Conservation (phyloP, 2,329 filamentous ascomycete species). For the Paecilomyces dactylethromorphus region DNA sequence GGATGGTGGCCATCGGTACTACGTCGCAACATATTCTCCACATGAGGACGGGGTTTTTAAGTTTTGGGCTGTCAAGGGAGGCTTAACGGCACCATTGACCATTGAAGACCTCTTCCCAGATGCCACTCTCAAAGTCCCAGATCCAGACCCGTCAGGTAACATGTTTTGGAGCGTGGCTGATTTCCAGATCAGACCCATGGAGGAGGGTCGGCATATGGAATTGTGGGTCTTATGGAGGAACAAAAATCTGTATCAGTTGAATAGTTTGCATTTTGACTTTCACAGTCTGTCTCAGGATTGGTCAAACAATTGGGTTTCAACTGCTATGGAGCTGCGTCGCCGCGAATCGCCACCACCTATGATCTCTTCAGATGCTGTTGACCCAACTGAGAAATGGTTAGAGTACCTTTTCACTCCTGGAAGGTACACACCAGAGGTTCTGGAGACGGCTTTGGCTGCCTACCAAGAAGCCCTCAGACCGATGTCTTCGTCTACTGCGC, state of each 20-base stretch:
- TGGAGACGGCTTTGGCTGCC: constrained; percentile 76
- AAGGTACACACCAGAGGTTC: constrained; percentile 68
- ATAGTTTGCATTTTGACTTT: constrained; percentile 66
- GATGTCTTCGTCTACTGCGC: constrained; percentile 32
- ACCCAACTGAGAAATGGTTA: constrained; percentile 79
- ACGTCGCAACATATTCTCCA: constrained; percentile 78
- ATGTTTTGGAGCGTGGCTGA: constrained; percentile 76
- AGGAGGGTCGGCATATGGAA: constrained; percentile 50
- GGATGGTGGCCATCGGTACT: constrained; percentile 45
- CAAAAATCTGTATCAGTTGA: constrained; percentile 69
- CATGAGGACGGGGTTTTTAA: constrained; percentile 87
- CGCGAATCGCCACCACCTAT: constrained; percentile 50
- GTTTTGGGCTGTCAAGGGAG: constrained; percentile 72
- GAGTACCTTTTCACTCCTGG: constrained; percentile 76
- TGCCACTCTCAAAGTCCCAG: constrained; percentile 58
- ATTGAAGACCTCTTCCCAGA: constrained; percentile 67
- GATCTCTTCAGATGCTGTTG: constrained; percentile 58
- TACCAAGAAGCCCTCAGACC: constrained; percentile 62
- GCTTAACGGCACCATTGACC: constrained; percentile 49
- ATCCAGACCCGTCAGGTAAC: constrained; percentile 55
- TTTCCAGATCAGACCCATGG: constrained; percentile 56
- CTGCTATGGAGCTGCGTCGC: constrained; percentile 54
- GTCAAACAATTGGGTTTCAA: constrained; percentile 63
- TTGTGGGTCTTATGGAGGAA: constrained; percentile 82
- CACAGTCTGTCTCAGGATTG: constrained; percentile 58